Base-by-base conservation (phyloP, 2,329 filamentous ascomycete species). In the Lecanicillium sp. region DNA sequence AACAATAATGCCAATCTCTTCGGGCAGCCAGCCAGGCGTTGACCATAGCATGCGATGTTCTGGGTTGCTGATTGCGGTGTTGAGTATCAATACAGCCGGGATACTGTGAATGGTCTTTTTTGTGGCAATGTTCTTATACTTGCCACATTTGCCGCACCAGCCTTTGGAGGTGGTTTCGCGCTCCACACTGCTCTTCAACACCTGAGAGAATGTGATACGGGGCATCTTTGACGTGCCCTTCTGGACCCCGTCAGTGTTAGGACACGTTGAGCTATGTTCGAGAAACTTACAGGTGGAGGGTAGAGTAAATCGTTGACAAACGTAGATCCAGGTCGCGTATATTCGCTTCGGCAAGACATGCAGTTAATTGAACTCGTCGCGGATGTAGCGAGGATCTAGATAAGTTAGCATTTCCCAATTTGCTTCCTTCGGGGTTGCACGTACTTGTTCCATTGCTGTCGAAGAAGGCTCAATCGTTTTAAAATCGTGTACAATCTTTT, bases 121-220 rank as follows among this genome's bases (percentile, higher is more conserved):
- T 15, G 87, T 94, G 10, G 82, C 78, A 37, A 97, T 78, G 38
- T 84, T 84, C 59, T 95, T 88, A 57, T 98, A 97, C 17, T 87
- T 77, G 48, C 88, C 84, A 57, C 94, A 98, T 53, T 83, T 79
- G 47, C 83, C 83, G 57, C 92, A 98, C 89, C 89, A 98, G 6
- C 92, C 92, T 51, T 90, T 80, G 32, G 85, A 88, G 33, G 86
- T 87, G 10, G 85, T 84, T 57, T 96, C 87, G 38, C 87, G 74
- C 61, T 97, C 90, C 20, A 98, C 82, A 47, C 88, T 95, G 37
- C 80, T 79, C 58, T 96, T 95, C n/a, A 98, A 67, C 33, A 96
- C 79, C 53, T 92, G 85, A 1, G 88, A 94, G 57, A 98, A 98
- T 37, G 73, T 86, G 50, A 68, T 72, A 56, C 68, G 74, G 37